Evolutionary conservation across 148 eudicot species (phyloP).

Genomic region (Oxyria digyna): DNA sequence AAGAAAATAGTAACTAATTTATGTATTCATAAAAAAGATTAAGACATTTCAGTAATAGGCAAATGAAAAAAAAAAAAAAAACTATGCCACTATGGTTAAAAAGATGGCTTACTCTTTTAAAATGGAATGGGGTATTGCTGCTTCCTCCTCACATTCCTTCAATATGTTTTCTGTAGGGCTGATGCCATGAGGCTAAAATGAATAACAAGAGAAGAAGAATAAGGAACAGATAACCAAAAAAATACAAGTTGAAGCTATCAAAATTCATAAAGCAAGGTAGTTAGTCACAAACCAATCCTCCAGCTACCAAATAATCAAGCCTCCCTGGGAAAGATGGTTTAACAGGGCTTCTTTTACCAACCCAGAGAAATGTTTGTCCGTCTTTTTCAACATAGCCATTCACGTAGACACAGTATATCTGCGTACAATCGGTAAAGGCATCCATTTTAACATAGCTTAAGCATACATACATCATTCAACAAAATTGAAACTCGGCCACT

Average conservation of each 20-base stretch:
- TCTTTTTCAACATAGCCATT: slow-evolving; percentile 54
- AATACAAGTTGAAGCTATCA: not conserved
- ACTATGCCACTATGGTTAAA: too few relatives aligned
- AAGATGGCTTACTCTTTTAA: slow-evolving; percentile 34
- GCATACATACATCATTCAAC: not conserved
- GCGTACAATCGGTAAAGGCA: not conserved
- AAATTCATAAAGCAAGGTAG: not conserved
- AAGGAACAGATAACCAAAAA: not conserved
- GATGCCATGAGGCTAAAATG: slow-evolving; percentile 70
- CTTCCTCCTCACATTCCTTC: slow-evolving; percentile 94
- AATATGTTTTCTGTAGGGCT: slow-evolving; percentile 64
- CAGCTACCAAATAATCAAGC: slow-evolving; percentile 73
- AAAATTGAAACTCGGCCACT: not conserved
- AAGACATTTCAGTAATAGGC: too few relatives aligned
- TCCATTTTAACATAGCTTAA: too few relatives aligned
- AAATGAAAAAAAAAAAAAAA: too few relatives aligned
- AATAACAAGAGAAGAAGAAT: slow-evolving; percentile 5
- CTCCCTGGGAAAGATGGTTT: slow-evolving; percentile 55
- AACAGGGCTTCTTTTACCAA: slow-evolving; percentile 45
- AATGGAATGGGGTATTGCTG: slow-evolving; percentile 69
- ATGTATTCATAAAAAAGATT: too few relatives aligned
- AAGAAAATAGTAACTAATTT: not conserved
- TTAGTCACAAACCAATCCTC: slow-evolving; percentile 41
- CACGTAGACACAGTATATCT: slow-evolving; percentile 66
- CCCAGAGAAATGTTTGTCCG: slow-evolving; percentile 41